Evolutionary conservation across 164 flowering plant genomes (phyloP).

Genomic region (Vitis riparia): DNA sequence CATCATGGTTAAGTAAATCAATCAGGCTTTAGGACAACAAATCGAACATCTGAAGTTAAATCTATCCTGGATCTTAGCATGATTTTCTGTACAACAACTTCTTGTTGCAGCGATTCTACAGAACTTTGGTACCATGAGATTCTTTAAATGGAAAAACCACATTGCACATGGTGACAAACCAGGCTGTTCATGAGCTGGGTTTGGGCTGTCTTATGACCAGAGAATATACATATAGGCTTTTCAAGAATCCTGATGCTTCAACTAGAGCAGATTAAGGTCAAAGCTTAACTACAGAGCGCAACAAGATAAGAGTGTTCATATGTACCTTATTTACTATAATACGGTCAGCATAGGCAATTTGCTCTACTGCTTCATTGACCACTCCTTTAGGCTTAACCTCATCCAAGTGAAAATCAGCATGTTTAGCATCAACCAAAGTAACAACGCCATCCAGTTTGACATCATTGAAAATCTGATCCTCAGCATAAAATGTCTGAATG

Average conservation of each 20-base stretch:
- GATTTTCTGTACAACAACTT: not conserved
- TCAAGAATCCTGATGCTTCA: not conserved
- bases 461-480: conserved; percentile 78
- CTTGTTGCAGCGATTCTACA: not conserved
- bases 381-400: conserved; percentile 91
- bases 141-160: not conserved
- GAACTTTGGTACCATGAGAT: not conserved
- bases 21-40: conserved; percentile 3
- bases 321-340: conserved; percentile 92
- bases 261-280: not conserved
- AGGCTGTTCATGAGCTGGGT: too few species aligned
- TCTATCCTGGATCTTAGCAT: not conserved
- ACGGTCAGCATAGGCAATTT: conserved; percentile 92
- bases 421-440: conserved; percentile 95
- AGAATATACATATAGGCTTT: too few species aligned
- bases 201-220: too few species aligned
- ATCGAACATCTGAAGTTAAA: not conserved
- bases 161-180: too few species aligned
- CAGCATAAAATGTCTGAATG: conserved; percentile 97
- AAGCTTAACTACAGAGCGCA: not conserved
- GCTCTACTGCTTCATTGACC: conserved; percentile 95
- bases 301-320: not conserved
- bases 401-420: conserved; percentile 73
- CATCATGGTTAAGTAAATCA: conserved; percentile 16
- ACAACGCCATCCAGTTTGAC: conserved; percentile 98